Base-by-base conservation (phyloP, 1,284 basidiomycete genomes). In the Trametes polyzona region DNA sequence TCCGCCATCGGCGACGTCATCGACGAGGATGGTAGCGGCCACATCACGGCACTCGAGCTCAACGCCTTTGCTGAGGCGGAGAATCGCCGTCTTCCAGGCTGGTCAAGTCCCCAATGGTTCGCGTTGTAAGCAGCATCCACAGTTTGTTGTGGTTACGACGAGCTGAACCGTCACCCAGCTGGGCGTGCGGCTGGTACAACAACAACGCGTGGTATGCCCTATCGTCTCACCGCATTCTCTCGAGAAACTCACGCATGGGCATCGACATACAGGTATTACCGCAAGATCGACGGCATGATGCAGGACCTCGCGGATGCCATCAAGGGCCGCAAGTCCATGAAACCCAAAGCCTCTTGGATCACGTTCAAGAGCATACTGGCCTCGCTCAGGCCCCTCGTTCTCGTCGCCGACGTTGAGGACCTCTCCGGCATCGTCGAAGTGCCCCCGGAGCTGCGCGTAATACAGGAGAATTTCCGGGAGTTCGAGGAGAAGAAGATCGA, bases 141-240 rank as follows among this genome's bases (percentile, higher is more conserved):
- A 5, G 0, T 4, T 16, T n/a, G n/a, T n/a, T n/a, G n/a, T n/a
- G n/a, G n/a, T n/a, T 6, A 32, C 7, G 11, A 23, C 32, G 26
- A 16, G 33, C 9, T 3, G 19, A 7, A 26, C 9, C n/a, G n/a
- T n/a, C n/a, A n/a, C n/a, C 6, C 24, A 62, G 60, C 27, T 58
- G 57, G 47, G 60, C 60, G 12, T 56, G 44, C 21, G 60, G 60
- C 12, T 62, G 60, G 60, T 53, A 56, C 30, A 62, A 58, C 54
- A 58, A 62, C 51, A 62, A 58, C 24, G n/a, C 43, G 12, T 58
- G 47, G 59, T 61, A n/a, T n/a, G n/a, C n/a, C n/a, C n/a, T n/a
- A n/a, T n/a, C n/a, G n/a, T n/a, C n/a, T n/a, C n/a, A n/a, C n/a
- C n/a, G n/a, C n/a, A n/a, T n/a, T n/a, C n/a, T n/a, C n/a, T n/a